Conservation (phyloP, 257 asterid species). For the Linaria vulgaris region DNA sequence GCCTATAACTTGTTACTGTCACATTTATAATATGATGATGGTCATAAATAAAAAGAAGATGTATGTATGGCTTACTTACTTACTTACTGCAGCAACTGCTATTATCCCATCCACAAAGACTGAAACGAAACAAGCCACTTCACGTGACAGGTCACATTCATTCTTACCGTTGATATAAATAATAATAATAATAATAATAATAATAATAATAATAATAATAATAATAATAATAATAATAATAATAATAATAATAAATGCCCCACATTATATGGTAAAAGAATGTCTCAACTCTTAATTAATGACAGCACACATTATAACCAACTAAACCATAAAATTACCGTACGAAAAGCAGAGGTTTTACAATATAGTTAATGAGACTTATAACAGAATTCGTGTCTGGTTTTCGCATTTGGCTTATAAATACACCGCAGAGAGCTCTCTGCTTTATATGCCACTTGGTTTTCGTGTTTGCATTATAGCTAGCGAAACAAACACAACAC, state of each 20-base stretch:
- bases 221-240: constrained; percentile 13
- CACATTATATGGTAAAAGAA: too few species aligned
- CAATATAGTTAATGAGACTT: background rate
- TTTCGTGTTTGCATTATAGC: constrained; percentile 22
- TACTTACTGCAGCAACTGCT: constrained; percentile 22
- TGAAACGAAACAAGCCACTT: constrained; percentile 23
- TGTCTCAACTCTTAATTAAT: too few species aligned
- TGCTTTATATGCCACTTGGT: constrained; percentile 24
- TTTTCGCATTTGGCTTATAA: constrained; percentile 39
- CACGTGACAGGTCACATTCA: constrained; percentile 52
- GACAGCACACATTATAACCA: background rate
- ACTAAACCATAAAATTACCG: background rate
- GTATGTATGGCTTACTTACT: constrained; percentile 27
- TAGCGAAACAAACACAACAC: constrained; percentile 9
- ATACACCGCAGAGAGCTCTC: constrained; percentile 40
- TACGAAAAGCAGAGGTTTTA: constrained; percentile 16
- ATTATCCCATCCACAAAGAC: constrained; percentile 18
- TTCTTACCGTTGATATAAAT: constrained; percentile 40
- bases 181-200: constrained; percentile 15
- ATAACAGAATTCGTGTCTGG: too few species aligned
- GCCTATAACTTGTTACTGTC: background rate
- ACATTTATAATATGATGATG: background rate
- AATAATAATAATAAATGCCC: constrained; percentile 4
- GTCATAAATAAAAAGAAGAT: constrained; percentile 24
- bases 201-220: constrained; percentile 13